Evolutionary conservation across 2,329 filamentous ascomycete species (phyloP).

Genomic region (Alternaria alternata): DNA sequence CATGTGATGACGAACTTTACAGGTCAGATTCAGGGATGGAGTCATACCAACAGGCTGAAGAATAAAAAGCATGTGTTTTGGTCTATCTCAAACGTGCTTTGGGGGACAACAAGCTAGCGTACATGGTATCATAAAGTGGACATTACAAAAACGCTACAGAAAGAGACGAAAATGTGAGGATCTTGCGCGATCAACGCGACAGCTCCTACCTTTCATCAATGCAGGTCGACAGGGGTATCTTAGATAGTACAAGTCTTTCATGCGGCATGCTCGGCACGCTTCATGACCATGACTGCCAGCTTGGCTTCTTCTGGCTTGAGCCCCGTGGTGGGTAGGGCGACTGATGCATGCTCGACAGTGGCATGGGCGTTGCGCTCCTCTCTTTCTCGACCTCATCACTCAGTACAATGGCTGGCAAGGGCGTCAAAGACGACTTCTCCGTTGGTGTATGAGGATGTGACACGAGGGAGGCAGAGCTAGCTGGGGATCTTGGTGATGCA

Average conservation of each 20-base stretch:
- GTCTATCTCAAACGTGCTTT: not conserved
- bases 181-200: not conserved
- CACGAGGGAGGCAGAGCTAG: not conserved
- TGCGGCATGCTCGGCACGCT: conserved; percentile 1
- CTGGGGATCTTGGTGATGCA: not conserved
- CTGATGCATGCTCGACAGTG: not conserved
- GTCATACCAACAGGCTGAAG: no score
- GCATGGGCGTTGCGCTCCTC: not conserved
- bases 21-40: not conserved
- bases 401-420: not conserved
- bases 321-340: conserved; percentile 6
- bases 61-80: not conserved
- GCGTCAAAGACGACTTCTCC: not conserved
- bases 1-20: not conserved
- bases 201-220: not conserved
- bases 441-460: not conserved
- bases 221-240: not conserved
- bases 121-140: conserved; percentile 5
- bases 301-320: conserved; percentile 7
- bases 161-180: conserved; percentile 1
- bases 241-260: not conserved
- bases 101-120: not conserved
- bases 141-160: not conserved
- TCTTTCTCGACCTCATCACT: not conserved
- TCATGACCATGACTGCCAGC: conserved; percentile 24